A percentile compares a stretch with the other conserved stretches of the same genome.
phyloP scores from a whole-genome alignment of 208 protist species.

The Leishmania turanica region DNA sequence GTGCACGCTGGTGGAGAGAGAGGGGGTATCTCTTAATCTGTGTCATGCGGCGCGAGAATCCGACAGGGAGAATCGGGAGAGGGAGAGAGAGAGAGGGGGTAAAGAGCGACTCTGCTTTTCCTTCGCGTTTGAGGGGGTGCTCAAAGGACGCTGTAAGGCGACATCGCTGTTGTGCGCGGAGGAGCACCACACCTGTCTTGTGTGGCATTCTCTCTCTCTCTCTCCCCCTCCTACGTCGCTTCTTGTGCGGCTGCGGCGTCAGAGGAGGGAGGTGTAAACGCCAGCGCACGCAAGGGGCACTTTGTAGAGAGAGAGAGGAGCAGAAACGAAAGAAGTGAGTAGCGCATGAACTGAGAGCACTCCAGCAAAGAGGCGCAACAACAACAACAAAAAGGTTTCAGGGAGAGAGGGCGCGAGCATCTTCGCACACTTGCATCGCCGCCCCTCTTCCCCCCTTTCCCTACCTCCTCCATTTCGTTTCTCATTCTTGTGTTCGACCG shows the following conservation, averaged over 20 bases:
- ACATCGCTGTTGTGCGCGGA: not conserved
- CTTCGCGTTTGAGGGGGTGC: not conserved
- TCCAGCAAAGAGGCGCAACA: not conserved
- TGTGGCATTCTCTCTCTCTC: not conserved
- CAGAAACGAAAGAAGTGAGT: not conserved
- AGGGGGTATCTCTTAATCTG: not conserved
- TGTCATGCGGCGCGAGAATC: too few species aligned
- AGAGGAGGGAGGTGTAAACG: not conserved
- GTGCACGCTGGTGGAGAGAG: not conserved
- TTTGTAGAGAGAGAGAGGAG: not conserved
- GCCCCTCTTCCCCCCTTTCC: not conserved
- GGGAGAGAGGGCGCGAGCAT: not conserved
- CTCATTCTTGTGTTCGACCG: not conserved
- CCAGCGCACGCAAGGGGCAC: not conserved
- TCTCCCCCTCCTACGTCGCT: not conserved
- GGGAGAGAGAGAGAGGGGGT: too few species aligned
- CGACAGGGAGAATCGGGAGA: too few species aligned
- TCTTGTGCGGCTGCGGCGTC: not conserved
- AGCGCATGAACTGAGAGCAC: not conserved
- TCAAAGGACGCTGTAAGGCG: not conserved
- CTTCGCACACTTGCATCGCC: not conserved
- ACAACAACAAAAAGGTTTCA: not conserved
- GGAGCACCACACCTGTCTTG: not conserved
- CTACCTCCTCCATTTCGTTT: not conserved
- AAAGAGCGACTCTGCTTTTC: not conserved